Evolutionary conservation across 1,139 yeast genomes (phyloP).

Genomic region (Saccharomyces pastorianus): DNA sequence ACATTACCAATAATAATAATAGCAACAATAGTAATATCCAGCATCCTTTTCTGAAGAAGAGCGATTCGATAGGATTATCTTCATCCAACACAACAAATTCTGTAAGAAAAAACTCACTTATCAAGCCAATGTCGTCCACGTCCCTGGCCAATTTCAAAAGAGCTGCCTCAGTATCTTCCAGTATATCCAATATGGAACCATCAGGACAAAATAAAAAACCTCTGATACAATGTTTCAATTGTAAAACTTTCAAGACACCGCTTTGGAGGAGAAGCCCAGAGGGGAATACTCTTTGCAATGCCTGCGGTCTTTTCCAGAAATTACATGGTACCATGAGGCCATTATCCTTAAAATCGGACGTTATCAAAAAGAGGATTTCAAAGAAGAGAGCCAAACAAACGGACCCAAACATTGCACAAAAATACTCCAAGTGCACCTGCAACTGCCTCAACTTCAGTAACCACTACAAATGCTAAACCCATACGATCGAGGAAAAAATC

Average conservation of each 20-base stretch:
- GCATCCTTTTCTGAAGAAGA: constrained; percentile 1
- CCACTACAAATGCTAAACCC: constrained; percentile 7
- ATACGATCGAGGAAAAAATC: not conserved
- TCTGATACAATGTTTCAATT: constrained; percentile 59
- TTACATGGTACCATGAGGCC: constrained; percentile 94
- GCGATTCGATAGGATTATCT: constrained; percentile 10
- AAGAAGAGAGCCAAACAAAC: constrained; percentile 28
- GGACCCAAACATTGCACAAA: not conserved
- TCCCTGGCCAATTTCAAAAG: constrained; percentile 25
- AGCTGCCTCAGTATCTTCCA: constrained; percentile 14
- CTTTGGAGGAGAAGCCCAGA: constrained; percentile 92
- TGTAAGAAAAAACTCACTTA: constrained; percentile 24
- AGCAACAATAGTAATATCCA: constrained; percentile 2
- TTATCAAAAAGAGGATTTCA: constrained; percentile 69
- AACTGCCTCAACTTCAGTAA: constrained; percentile 10
- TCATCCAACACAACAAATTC: constrained; percentile 23
- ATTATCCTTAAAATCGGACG: constrained; percentile 82
- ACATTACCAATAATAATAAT: not conserved
- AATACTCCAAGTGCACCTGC: constrained; percentile 6
- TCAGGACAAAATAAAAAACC: constrained; percentile 17
- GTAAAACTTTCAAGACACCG: constrained; percentile 91
- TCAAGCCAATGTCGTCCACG: constrained; percentile 25
- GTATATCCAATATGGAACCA: constrained; percentile 1
- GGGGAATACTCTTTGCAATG: constrained; percentile 91
- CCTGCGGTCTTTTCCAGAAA: constrained; percentile 89